Percentiles rank a stretch among this genome's conserved stretches.
phyloP scores from a whole-genome alignment of 495 filamentous ascomycete genomes.

The Lasiosphaeriaceae sp. region DNA sequence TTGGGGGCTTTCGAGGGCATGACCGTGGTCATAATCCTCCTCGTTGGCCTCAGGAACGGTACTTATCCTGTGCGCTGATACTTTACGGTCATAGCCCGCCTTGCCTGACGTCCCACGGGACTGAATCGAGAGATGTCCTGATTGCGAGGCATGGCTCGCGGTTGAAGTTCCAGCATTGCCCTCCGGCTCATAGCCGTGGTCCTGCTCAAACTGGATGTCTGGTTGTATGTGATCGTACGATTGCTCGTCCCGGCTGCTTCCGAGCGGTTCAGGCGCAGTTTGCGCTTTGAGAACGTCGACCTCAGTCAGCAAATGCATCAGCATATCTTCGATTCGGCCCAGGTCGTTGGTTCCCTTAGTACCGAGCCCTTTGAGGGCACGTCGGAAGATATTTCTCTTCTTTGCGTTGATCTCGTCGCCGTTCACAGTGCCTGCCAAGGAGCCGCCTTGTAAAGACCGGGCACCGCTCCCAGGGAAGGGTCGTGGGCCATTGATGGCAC shows the following conservation, averaged over 20 bases:
- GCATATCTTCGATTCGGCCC: conserved; percentile 89
- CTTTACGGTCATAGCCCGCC: conserved; percentile 59
- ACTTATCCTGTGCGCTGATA: conserved; percentile 75
- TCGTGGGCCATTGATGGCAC: conserved; percentile 80
- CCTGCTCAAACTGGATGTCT: conserved; percentile 53
- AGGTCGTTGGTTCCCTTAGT: conserved; percentile 85
- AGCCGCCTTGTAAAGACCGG: conserved; percentile 51
- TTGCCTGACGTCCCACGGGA: conserved; percentile 58
- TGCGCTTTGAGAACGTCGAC: conserved; percentile 81
- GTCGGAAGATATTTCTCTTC: conserved; percentile 83
- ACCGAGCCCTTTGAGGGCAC: conserved; percentile 84
- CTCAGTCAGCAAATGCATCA: conserved; percentile 84
- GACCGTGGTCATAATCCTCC: conserved; percentile 58
- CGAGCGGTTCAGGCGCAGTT: conserved; percentile 34
- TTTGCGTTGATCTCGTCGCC: conserved; percentile 71
- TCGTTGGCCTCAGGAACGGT: conserved; percentile 81
- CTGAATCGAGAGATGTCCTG: conserved; percentile 69
- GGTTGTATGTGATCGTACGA: conserved; percentile 55
- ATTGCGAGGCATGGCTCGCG: conserved; percentile 62
- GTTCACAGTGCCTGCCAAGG: conserved; percentile 56
- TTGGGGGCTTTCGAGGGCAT: conserved; percentile 39
- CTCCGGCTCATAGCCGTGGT: conserved; percentile 77
- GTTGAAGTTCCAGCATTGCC: conserved; percentile 74
- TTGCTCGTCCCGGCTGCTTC: conserved; percentile 37
- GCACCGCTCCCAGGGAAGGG: conserved; percentile 67